phyloP scores from a whole-genome alignment of 1,139 yeast species.

The Yamadazyma trypodendri region DNA sequence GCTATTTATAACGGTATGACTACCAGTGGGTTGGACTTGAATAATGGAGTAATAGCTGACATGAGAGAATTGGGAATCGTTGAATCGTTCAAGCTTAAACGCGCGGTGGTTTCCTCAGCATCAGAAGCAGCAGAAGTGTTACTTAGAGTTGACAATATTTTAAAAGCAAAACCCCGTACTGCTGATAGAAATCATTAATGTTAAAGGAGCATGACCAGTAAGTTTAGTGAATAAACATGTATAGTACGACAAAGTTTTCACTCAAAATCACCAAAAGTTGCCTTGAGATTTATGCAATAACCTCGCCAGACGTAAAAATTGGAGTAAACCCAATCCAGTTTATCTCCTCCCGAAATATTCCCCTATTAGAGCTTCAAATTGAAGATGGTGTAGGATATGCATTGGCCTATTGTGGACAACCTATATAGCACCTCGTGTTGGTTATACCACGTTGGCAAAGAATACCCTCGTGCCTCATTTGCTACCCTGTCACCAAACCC shows the following conservation, averaged over 20 bases:
- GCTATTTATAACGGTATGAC: conserved; percentile 91
- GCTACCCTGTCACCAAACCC: no score
- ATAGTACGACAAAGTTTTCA: neutral
- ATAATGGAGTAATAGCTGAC: conserved; percentile 81
- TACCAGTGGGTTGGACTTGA: conserved; percentile 87
- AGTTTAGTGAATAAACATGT: neutral
- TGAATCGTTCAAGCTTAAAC: conserved; percentile 87
- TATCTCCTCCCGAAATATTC: no score
- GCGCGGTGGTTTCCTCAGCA: conserved; percentile 94
- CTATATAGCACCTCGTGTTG: no score
- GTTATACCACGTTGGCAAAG: no score
- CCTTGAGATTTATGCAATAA: no score
- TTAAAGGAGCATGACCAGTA: neutral
- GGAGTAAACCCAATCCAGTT: no score
- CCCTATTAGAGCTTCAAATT: no score
- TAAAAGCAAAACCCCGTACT: conserved; percentile 95
- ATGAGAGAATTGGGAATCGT: conserved; percentile 93
- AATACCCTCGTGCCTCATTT: no score
- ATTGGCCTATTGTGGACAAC: no score
- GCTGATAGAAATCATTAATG: conserved; percentile 69
- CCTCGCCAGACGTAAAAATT: no score
- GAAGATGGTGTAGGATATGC: no score
- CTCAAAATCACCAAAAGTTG: neutral
- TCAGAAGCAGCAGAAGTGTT: conserved; percentile 96
- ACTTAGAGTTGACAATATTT: conserved; percentile 91